A percentile compares a stretch with the other conserved stretches of the same genome.
phyloP scores from a whole-genome alignment of 23 red algal genomes.

The Agarophyton chilense region DNA sequence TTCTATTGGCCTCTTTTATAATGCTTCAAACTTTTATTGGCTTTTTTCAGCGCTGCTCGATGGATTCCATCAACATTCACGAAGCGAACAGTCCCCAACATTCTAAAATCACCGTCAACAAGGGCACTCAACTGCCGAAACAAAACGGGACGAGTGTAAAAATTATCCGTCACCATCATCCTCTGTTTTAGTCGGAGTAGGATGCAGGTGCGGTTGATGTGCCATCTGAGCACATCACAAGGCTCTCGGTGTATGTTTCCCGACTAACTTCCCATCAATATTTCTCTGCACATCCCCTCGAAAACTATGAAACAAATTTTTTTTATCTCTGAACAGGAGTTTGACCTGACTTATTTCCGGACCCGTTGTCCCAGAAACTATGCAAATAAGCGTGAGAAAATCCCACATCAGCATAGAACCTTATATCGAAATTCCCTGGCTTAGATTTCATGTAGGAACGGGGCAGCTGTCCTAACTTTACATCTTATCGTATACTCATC shows the following conservation, averaged over 20 bases:
- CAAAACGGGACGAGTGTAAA: neutral
- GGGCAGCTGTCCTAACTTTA: neutral
- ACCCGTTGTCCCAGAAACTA: neutral
- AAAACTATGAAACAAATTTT: neutral
- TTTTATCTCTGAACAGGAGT: neutral
- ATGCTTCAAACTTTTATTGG: neutral
- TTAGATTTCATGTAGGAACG: slow-evolving; percentile 9
- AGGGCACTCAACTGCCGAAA: neutral
- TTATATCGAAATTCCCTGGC: neutral
- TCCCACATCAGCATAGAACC: neutral
- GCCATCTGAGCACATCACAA: neutral
- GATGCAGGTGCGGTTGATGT: neutral
- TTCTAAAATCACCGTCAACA: neutral
- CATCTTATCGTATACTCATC: slow-evolving; percentile 8
- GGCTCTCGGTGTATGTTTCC: neutral
- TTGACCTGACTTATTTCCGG: too few relatives aligned
- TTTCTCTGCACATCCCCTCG: neutral
- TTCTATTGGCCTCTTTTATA: neutral
- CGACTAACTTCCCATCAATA: neutral
- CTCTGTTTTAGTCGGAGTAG: neutral
- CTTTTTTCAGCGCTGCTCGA: neutral
- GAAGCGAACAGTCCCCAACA: neutral
- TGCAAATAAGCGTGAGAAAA: neutral
- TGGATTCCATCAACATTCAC: slow-evolving; percentile 1
- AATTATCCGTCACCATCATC: neutral